Conservation (phyloP, 305 asterid species). For the Solanum hybrid region DNA sequence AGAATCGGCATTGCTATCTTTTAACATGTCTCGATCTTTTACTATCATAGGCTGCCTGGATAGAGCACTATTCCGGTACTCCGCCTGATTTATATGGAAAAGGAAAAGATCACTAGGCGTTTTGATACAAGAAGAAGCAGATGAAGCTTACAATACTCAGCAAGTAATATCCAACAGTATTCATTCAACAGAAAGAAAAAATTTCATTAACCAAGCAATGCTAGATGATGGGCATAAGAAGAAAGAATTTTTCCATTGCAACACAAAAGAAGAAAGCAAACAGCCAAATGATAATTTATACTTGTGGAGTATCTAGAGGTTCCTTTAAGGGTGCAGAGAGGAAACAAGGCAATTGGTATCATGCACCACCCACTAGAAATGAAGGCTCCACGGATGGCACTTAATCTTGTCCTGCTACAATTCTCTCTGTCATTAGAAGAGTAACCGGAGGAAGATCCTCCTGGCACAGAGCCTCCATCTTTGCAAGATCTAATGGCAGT, state of each 20-base stretch:
- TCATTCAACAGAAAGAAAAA: not conserved
- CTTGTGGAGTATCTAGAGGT: not conserved
- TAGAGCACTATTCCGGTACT: conserved; percentile 51
- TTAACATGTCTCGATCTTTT: conserved; percentile 67
- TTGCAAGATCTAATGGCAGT: not conserved
- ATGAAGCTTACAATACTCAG: not conserved
- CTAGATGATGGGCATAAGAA: not conserved
- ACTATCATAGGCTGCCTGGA: conserved; percentile 54
- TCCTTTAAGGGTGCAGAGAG: not conserved
- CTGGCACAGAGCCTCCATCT: not conserved
- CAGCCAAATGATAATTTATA: not conserved
- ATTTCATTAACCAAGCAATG: not conserved
- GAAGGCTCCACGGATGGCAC: not conserved
- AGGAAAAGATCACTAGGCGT: not conserved
- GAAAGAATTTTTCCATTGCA: not conserved
- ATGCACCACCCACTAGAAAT: conserved; percentile 1
- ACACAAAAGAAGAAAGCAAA: not conserved
- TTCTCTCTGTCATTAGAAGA: not conserved
- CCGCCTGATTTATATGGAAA: conserved; percentile 44
- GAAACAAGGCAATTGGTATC: not conserved
- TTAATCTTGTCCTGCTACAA: not conserved
- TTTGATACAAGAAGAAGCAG: not conserved
- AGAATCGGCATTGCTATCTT: conserved; percentile 50
- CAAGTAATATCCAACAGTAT: not conserved
- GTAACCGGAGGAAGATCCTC: not conserved